These are phyloP conservation scores for Eucalyptus erythrocorys DNA, from an alignment of 345 rosid genomes.

Conservation along the genomic window DNA sequence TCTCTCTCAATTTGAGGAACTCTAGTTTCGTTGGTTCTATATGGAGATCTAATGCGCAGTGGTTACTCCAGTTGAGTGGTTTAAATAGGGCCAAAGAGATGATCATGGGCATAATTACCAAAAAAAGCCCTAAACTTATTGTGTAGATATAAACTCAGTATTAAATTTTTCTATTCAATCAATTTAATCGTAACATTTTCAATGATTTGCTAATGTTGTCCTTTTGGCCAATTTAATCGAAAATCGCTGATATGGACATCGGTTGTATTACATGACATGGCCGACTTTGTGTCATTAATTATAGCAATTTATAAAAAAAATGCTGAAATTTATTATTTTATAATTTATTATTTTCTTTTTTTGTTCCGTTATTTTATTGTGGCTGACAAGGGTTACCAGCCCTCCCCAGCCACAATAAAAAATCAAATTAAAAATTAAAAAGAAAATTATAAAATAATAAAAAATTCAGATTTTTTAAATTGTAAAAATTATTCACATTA, in stretches of 20 bases:
- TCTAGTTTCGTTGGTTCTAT: neutral
- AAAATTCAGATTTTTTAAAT: too few species aligned
- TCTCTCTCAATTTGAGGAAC: neutral
- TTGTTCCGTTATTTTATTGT: neutral
- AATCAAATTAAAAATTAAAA: too few species aligned
- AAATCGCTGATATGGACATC: too few species aligned
- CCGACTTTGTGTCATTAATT: too few species aligned
- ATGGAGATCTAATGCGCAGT: neutral
- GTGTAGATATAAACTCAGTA: too few species aligned
- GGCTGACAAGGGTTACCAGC: neutral
- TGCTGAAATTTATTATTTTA: neutral
- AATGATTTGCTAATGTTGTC: neutral
- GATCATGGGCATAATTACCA: neutral
- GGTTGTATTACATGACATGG: neutral
- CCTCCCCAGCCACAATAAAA: neutral
- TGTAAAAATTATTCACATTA: too few species aligned
- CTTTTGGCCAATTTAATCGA: neutral
- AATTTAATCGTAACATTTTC: too few species aligned
- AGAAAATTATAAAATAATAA: too few species aligned
- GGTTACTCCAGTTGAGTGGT: neutral
- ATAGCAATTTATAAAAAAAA: too few species aligned
- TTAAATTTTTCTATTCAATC: too few species aligned
- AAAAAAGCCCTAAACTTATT: too few species aligned
- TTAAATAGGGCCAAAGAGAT: neutral
- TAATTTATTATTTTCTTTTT: too few species aligned